Evolutionary conservation across 345 rosid species (phyloP), one percentile per base, ranked within the genome.

Genomic region (Moricandia moricandioides): DNA sequence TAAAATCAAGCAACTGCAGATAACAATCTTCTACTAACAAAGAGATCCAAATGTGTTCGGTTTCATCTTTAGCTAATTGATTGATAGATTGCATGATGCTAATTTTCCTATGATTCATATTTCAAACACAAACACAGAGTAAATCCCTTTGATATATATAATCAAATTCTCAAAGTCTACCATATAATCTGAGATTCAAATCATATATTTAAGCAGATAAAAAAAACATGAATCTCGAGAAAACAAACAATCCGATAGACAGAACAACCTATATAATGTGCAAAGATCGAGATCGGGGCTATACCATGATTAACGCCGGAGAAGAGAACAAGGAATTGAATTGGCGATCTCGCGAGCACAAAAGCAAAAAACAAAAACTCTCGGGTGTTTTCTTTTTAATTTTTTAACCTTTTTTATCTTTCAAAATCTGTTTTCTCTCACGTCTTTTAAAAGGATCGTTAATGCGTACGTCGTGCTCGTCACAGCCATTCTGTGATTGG

Each of bases 271-370:
- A 18, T 7, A 0, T 10, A 6, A 52, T 52, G 10, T 0, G 6
- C 3, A 14, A 55, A 64, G 63, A 73, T 40, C 8, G 65, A 29
- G 45, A 73, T 40, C 34, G 45, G 11, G 6, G 21, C 21, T 33
- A 67, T 75, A 75, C 73, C 79, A 75, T 75, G 55, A 67, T 68
- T 49, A 21, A 58, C 61, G 62, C 52, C 61, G 72, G 60, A 43
- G 61, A 10, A 43, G 59, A 57, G 17, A 56, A 69, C 14, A 31
- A 52, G 2, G 8, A 59, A 56, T 18, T 8, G 34, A 40, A 40
- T 8, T 39, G 71, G 55, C 14, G 47, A 45, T 45, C 52, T 74
- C 66, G 34, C 71, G 59, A 65, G 34, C 34, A 21, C 7, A 30
- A 39, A 3, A 51, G 0, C 4, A 4, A 18, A 8, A 16, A 21